Evolutionary conservation across 2,329 filamentous ascomycete species (phyloP).

Genomic region (Pseudovirgaria hyperparasitica): DNA sequence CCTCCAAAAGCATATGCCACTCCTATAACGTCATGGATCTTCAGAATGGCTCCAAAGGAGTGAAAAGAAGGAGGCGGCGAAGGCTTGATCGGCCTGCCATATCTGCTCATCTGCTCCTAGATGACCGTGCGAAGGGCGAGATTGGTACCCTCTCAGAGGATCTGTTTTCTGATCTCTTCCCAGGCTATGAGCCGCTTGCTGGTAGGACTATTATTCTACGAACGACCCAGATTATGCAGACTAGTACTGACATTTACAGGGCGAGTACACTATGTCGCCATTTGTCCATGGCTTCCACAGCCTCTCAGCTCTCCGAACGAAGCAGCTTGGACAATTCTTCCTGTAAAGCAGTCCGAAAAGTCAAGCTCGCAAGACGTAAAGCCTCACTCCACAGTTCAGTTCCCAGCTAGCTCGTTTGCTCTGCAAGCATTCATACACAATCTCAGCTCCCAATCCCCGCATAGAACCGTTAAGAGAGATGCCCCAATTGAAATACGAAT

Average conservation of each 20-base stretch:
- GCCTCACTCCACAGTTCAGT: slow-evolving; percentile 66
- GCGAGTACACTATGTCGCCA: slow-evolving; percentile 47
- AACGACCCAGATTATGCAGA: neutral
- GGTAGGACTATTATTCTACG: slow-evolving; percentile 9
- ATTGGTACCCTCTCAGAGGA: slow-evolving; percentile 79
- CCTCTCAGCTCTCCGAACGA: slow-evolving; percentile 40
- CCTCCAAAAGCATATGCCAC: neutral
- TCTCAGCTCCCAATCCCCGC: slow-evolving; percentile 61
- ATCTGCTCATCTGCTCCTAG: slow-evolving; percentile 68
- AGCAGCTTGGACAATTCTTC: slow-evolving; percentile 73
- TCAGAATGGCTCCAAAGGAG: slow-evolving; percentile 20
- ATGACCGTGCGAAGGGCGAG: slow-evolving; percentile 75
- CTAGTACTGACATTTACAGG: slow-evolving; percentile 1
- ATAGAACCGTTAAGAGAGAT: slow-evolving; percentile 60
- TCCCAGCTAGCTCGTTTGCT: slow-evolving; percentile 57
- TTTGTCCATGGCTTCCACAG: slow-evolving; percentile 58
- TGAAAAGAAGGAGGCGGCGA: slow-evolving; percentile 38
- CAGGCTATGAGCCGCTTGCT: slow-evolving; percentile 20
- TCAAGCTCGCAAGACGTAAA: slow-evolving; percentile 21
- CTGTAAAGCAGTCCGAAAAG: slow-evolving; percentile 42
- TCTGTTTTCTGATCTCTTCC: slow-evolving; percentile 70
- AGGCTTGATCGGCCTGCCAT: slow-evolving; percentile 57
- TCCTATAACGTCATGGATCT: slow-evolving; percentile 14
- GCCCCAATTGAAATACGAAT: slow-evolving; percentile 74
- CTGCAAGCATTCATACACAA: slow-evolving; percentile 68